Evolutionary conservation across 2,329 filamentous ascomycete genomes (phyloP).

Genomic region (Colletotrichum lindemuthianum): DNA sequence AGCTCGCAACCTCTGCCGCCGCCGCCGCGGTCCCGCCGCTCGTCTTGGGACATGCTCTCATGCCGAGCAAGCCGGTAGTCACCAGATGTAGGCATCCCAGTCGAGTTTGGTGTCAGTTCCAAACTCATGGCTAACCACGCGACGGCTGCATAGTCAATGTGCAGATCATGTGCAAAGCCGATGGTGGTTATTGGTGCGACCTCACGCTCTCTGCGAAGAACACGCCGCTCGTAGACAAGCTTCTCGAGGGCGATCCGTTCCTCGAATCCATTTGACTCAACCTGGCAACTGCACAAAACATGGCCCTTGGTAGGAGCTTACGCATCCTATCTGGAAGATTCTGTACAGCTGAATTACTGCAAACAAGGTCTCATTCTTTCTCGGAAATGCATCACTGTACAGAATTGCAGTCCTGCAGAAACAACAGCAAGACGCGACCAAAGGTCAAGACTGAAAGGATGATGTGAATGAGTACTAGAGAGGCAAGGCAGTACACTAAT

Average conservation of each 20-base stretch:
- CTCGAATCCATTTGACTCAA: conserved; percentile 30
- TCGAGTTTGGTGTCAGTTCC: background rate
- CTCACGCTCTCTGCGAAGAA: conserved; percentile 27
- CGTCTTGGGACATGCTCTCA: conserved; percentile 34
- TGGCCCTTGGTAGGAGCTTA: too few relatives aligned
- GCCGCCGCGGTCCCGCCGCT: conserved; percentile 6
- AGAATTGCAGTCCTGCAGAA: too few relatives aligned
- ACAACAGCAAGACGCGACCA: too few relatives aligned
- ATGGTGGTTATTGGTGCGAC: conserved; percentile 38
- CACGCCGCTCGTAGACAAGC: conserved; percentile 29
- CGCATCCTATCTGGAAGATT: too few relatives aligned
- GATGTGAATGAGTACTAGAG: too few relatives aligned
- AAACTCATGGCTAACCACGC: background rate
- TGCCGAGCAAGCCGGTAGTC: conserved; percentile 15
- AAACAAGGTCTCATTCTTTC: too few relatives aligned
- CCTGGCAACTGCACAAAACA: too few relatives aligned
- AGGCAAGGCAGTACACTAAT: background rate
- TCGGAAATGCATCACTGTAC: too few relatives aligned
- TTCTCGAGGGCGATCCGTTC: conserved; percentile 34
- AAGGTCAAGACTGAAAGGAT: too few relatives aligned
- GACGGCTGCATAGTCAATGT: conserved; percentile 8
- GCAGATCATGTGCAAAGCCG: conserved; percentile 36
- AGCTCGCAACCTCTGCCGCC: background rate
- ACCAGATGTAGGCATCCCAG: conserved; percentile 27
- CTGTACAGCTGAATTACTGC: too few relatives aligned